A percentile compares a stretch with the other conserved stretches of the same genome.
phyloP scores from a whole-genome alignment of 2,329 filamentous ascomycete genomes.

The Colletotrichum lentis region DNA sequence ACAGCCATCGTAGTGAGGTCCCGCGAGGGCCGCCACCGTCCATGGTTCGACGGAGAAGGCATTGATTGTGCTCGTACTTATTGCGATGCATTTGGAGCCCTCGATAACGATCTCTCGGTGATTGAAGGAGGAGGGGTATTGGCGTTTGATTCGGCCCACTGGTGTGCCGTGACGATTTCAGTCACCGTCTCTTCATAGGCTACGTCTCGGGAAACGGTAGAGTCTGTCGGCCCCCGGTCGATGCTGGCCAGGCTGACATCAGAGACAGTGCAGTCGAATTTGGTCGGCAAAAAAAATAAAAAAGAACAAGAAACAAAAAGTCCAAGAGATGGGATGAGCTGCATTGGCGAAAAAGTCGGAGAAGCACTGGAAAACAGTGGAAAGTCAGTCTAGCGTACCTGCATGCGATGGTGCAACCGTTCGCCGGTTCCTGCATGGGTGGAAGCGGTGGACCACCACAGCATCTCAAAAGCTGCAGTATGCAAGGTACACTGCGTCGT shows the following conservation, averaged over 20 bases:
- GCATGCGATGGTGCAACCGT: slow-evolving; percentile 32
- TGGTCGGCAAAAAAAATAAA: background rate
- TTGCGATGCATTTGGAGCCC: slow-evolving; percentile 23
- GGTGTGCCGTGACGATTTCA: slow-evolving; percentile 8
- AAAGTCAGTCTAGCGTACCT: slow-evolving; percentile 31
- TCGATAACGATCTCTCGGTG: slow-evolving; percentile 15
- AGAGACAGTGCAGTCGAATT: background rate
- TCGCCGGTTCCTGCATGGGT: slow-evolving; percentile 37
- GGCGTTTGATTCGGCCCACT: slow-evolving; percentile 4
- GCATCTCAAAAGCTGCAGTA: slow-evolving; percentile 19
- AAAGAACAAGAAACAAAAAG: background rate
- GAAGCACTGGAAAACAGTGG: slow-evolving; percentile 14
- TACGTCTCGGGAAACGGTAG: background rate
- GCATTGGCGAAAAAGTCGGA: slow-evolving; percentile 5
- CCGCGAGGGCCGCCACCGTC: slow-evolving; percentile 6
- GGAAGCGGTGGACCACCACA: slow-evolving; percentile 8
- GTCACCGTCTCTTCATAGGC: slow-evolving; percentile 4
- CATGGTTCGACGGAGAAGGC: slow-evolving; percentile 28
- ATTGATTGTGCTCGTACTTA: slow-evolving; percentile 21
- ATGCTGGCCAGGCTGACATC: background rate
- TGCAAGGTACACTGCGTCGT: slow-evolving; percentile 33
- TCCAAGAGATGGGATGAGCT: slow-evolving; percentile 5
- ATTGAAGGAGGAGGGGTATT: slow-evolving; percentile 10
- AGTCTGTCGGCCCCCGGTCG: too few species aligned
- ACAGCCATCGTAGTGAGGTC: background rate